A percentile compares a stretch with the other conserved stretches of the same genome.
Evolutionary conservation across 169 alveolate species (phyloP).

Genomic region (Plasmodium blacklocki): DNA sequence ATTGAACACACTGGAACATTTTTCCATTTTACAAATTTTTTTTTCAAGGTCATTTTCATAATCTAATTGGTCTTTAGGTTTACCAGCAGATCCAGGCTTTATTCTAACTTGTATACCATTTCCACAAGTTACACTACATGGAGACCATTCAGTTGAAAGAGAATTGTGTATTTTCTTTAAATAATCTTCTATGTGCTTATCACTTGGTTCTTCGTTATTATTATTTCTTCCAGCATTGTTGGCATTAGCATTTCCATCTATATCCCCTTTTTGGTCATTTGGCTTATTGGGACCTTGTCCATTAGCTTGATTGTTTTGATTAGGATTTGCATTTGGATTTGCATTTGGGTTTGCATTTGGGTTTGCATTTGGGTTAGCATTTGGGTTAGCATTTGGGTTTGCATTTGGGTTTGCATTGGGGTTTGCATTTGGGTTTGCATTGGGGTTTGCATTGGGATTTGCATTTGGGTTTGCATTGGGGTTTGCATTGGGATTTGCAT

Average conservation of each 20-base stretch:
- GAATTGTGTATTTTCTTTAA: neutral
- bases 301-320: neutral
- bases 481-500: too few species aligned
- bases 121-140: slow-evolving; percentile 74
- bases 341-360: neutral
- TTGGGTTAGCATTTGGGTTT: neutral
- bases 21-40: slow-evolving; percentile 42
- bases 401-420: neutral
- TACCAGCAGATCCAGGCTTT: neutral
- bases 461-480: neutral
- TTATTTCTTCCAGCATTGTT: neutral
- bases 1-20: slow-evolving; percentile 63
- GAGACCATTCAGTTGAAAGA: slow-evolving; percentile 34
- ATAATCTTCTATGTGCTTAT: slow-evolving; percentile 8
- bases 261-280: neutral
- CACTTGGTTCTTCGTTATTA: slow-evolving; percentile 3
- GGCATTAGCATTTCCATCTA: neutral
- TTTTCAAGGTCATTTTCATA: slow-evolving; percentile 17
- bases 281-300: neutral
- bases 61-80: slow-evolving; percentile 1
- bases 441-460: neutral
- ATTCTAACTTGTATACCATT: slow-evolving; percentile 36
- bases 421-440: neutral
- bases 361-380: neutral
- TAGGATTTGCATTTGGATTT: neutral